phyloP scores from a whole-genome alignment of 2,329 filamentous ascomycete genomes.

The Epichloe baconii region DNA sequence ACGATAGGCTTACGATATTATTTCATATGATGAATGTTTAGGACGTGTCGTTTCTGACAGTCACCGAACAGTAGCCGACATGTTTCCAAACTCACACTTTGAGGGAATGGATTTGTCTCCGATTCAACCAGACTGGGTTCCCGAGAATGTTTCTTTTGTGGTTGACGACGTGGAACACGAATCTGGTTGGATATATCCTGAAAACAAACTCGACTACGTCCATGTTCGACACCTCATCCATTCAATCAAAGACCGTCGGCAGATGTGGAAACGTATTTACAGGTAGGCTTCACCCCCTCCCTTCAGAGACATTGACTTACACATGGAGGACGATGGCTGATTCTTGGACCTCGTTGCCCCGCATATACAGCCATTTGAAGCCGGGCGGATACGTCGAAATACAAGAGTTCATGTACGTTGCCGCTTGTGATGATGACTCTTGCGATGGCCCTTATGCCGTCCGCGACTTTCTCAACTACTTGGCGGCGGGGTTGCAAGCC shows the following conservation, averaged over 20 bases:
- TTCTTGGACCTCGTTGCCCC: neutral
- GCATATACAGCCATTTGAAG: slow-evolving; percentile 29
- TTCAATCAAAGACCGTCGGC: slow-evolving; percentile 27
- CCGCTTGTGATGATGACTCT: slow-evolving; percentile 31
- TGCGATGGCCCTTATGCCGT: slow-evolving; percentile 31
- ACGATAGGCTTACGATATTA: neutral
- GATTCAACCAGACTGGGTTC: slow-evolving; percentile 38
- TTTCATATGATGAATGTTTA: neutral
- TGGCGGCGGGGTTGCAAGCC: slow-evolving; percentile 26
- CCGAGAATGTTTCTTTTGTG: slow-evolving; percentile 36
- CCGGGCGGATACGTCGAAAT: slow-evolving; percentile 39
- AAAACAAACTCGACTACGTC: slow-evolving; percentile 34
- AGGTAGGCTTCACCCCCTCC: slow-evolving; percentile 18
- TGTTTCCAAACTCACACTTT: slow-evolving; percentile 29
- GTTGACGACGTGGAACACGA: slow-evolving; percentile 39
- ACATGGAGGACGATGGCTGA: neutral
- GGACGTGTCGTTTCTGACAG: neutral
- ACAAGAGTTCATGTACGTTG: slow-evolving; percentile 30
- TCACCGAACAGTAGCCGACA: slow-evolving; percentile 28
- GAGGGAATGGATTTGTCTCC: slow-evolving; percentile 38
- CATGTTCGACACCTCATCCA: slow-evolving; percentile 34
- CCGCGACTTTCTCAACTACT: slow-evolving; percentile 30
- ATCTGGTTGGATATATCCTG: slow-evolving; percentile 34
- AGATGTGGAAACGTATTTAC: slow-evolving; percentile 29
- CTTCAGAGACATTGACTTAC: neutral